Conservation (phyloP, 768 basidiomycete species). For the Podaxis mareebaensis region DNA sequence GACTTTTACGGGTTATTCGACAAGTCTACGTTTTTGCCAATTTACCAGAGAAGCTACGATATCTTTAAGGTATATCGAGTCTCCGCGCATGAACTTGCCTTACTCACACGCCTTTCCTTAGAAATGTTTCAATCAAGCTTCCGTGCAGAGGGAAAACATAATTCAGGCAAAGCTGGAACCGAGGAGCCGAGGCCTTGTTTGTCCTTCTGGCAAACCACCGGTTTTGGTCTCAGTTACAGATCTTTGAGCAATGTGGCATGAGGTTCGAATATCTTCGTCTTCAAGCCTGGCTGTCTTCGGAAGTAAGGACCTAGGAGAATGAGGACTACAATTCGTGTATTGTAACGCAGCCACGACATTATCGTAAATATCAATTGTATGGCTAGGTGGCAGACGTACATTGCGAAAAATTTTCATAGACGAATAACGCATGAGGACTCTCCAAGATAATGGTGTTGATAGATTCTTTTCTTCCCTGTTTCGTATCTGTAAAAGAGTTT, state of each 20-base stretch:
- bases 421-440: no score
- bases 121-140: not conserved
- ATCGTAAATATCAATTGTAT: not conserved
- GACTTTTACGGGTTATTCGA: constrained; percentile 14
- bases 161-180: no score
- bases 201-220: not conserved
- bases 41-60: constrained; percentile 4
- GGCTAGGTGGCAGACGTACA: no score
- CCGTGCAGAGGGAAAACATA: not conserved
- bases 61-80: not conserved
- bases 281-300: not conserved
- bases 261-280: not conserved
- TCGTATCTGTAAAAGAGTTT: no score
- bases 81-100: not conserved
- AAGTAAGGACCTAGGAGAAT: not conserved
- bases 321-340: not conserved
- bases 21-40: not conserved
- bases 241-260: not conserved
- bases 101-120: not conserved
- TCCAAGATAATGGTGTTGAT: no score
- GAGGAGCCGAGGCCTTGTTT: not conserved
- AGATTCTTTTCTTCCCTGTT: no score
- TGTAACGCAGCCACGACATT: not conserved
- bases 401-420: no score
- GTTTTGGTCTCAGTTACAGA: constrained; percentile 5